Conservation (phyloP, 2,329 filamentous ascomycete genomes). For the Fusarium buharicum region DNA sequence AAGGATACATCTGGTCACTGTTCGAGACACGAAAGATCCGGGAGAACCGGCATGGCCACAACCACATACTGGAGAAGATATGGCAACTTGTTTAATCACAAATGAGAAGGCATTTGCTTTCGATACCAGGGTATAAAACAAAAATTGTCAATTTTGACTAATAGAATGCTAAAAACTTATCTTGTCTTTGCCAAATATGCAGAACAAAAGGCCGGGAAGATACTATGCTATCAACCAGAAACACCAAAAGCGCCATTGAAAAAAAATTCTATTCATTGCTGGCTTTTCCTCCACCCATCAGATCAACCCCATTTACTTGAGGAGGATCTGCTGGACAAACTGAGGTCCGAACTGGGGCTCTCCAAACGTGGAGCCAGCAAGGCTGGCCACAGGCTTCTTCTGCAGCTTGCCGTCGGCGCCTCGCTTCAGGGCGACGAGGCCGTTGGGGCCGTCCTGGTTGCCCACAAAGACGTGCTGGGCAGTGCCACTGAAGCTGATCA, state of each 20-base stretch:
- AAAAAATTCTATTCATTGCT: constrained; percentile 5
- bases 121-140: constrained; percentile 25
- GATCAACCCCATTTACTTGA: constrained; percentile 3
- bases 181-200: constrained; percentile 13
- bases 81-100: constrained; percentile 9
- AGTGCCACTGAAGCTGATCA: constrained; percentile 56
- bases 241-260: constrained; percentile 34
- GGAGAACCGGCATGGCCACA: not conserved
- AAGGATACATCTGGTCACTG: not conserved
- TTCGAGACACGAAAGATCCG: not conserved
- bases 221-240: constrained; percentile 25
- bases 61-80: not conserved
- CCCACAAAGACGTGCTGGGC: constrained; percentile 56
- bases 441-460: constrained; percentile 57
- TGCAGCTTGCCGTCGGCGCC: constrained; percentile 46
- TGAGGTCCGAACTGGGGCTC: constrained; percentile 45
- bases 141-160: constrained; percentile 20
- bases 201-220: constrained; percentile 3
- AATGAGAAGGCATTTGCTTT: constrained; percentile 12
- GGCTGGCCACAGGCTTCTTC: constrained; percentile 43
- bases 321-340: constrained; percentile 50
- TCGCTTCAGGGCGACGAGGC: constrained; percentile 54
- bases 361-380: constrained; percentile 46
- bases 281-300: not conserved
- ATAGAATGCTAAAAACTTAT: constrained; percentile 17